Percentiles rank a stretch among this genome's conserved stretches.
Evolutionary conservation across 2,329 filamentous ascomycete species (phyloP).

Genomic region (Aspergillus viridinutans): DNA sequence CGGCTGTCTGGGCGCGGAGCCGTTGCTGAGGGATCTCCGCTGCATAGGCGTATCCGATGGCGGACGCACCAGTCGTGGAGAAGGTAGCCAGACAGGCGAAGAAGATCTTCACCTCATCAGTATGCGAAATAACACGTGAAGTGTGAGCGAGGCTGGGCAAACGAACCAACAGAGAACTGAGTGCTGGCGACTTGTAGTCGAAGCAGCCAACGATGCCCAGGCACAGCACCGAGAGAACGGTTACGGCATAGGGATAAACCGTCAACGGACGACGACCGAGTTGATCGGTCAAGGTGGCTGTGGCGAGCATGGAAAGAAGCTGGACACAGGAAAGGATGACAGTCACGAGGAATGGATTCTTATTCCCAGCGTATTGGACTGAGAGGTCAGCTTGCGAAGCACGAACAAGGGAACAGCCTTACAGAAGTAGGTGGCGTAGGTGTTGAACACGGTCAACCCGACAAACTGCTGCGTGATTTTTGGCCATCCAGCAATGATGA

Average conservation of each 20-base stretch:
- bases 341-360: constrained; percentile 41
- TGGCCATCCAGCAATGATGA: constrained; percentile 38
- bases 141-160: background rate
- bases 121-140: background rate
- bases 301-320: constrained; percentile 41
- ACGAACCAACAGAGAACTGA: constrained; percentile 37
- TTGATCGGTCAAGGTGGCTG: constrained; percentile 31
- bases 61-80: constrained; percentile 40
- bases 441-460: constrained; percentile 38
- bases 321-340: constrained; percentile 42
- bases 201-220: constrained; percentile 42
- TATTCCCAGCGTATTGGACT: constrained; percentile 42
- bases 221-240: constrained; percentile 32
- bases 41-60: constrained; percentile 43
- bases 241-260: constrained; percentile 39
- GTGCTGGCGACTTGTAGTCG: constrained; percentile 30
- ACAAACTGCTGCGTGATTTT: constrained; percentile 41
- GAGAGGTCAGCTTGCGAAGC: background rate
- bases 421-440: constrained; percentile 41
- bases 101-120: constrained; percentile 30
- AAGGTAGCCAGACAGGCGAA: constrained; percentile 42
- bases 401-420: constrained; percentile 5
- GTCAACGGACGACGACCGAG: constrained; percentile 38
- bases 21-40: constrained; percentile 41
- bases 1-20: constrained; percentile 38